Evolutionary conservation across 1,284 basidiomycete species (phyloP), one percentile per base, ranked within the genome.

Genomic region (Puccinia coronata): DNA sequence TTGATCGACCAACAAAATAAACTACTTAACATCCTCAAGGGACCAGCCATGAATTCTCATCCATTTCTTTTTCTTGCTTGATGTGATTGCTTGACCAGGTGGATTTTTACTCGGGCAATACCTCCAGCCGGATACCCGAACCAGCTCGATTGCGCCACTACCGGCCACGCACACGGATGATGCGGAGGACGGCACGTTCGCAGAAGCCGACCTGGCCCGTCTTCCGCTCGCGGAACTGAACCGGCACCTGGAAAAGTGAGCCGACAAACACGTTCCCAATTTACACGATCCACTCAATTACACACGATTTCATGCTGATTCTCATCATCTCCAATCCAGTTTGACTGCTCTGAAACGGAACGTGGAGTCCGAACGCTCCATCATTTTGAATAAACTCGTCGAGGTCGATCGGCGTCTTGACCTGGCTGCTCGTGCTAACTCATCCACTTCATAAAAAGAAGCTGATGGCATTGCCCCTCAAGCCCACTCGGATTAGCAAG

Each of bases 61-160:
- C 36, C 28, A 34, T 59, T 61, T 36, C 28, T 39, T 59, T 61
- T 36, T 25, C 55, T 59, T 31, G 9, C 28, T 28, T 59, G 11
- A 57, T 57, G 11, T 57, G 16, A 41, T 34, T 61, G 47, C 51
- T 25, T 16, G 49, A 41, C n/a, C 25, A 79, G 77, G 47, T 51
- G 78, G 78, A 47, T 80, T 80, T 34, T 47, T 80, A 16, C 28
- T 80, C n/a, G 78, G 78, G 20, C 78, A 80, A 72, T 71, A 71
- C 31, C 51, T 80, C 25, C 78, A 80, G 55, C 78, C 78, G 20
- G 69, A 72, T 59, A 61, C 78, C 5, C 36, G 39, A 12, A 61
- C 23, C 25, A 49, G 51, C n/a, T 69, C 67, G n/a, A 72, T 72
- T 31, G 53, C 61, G n/a, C 51, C 20, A 34, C 53, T 57, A 6